Evolutionary conservation across 345 rosid species (phyloP).

Genomic region (Corchorus capsularis): DNA sequence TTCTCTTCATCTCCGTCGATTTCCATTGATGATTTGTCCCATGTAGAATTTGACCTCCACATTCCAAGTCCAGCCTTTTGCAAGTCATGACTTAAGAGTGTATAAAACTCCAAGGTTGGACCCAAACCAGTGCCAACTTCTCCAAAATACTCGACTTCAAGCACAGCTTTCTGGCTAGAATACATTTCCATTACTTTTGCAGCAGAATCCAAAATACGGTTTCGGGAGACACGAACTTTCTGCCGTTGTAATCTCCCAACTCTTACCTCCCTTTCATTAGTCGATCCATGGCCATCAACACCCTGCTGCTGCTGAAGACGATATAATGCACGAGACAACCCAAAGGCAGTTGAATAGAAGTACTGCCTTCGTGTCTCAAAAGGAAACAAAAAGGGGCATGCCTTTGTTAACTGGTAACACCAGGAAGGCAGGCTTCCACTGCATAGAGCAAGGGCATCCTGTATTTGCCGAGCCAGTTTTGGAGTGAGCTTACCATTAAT

Average conservation of each 20-base stretch:
- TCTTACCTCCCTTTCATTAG: constrained; percentile 87
- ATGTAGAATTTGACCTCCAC: constrained; percentile 81
- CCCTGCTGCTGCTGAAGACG: constrained; percentile 99
- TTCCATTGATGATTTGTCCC: constrained; percentile 52
- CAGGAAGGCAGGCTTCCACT: constrained; percentile 98
- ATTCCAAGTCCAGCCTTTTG: constrained; percentile 83
- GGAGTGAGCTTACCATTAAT: constrained; percentile 93
- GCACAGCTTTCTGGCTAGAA: constrained; percentile 97
- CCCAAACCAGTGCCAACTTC: constrained; percentile 99
- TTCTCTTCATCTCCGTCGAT: constrained; percentile 57
- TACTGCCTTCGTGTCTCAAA: constrained; percentile 96
- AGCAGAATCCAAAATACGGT: constrained; percentile 97
- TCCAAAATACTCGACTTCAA: constrained; percentile 99
- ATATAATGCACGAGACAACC: constrained; percentile 91
- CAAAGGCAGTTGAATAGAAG: constrained; percentile 98
- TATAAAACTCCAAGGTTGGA: constrained; percentile 97
- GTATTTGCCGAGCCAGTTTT: constrained; percentile 95
- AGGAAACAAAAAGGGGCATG: constrained; percentile 97
- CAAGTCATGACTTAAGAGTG: constrained; percentile 90
- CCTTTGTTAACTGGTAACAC: constrained; percentile 95
- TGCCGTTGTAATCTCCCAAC: constrained; percentile 97
- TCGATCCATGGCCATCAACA: constrained; percentile 87
- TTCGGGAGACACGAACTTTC: constrained; percentile 98
- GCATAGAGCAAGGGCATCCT: constrained; percentile 97
- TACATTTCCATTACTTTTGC: constrained; percentile 99